A percentile compares a stretch with the other conserved stretches of the same genome.
Conservation (phyloP, 441 rosid species). For the Pelargonium citronellum region DNA sequence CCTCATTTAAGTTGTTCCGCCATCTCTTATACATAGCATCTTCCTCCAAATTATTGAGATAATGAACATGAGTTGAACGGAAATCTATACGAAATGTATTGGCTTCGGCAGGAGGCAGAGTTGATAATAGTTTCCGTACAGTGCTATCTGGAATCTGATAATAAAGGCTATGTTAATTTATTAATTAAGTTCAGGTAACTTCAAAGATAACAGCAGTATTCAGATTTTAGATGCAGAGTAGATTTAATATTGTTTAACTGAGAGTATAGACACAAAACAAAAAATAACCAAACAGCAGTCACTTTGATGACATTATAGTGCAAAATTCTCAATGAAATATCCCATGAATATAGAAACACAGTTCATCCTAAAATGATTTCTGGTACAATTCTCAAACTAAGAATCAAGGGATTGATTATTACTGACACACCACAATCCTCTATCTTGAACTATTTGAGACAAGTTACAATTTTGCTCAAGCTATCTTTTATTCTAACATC, state of each 20-base stretch:
- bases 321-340: background rate
- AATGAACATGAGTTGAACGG: conserved; percentile 90
- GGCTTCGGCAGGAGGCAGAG: conserved; percentile 68
- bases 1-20: conserved; percentile 97
- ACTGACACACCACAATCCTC: background rate
- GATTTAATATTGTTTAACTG: background rate
- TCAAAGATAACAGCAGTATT: conserved; percentile 14
- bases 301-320: background rate
- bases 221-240: background rate
- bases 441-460: background rate
- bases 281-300: background rate
- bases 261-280: background rate
- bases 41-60: conserved; percentile 95
- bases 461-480: background rate
- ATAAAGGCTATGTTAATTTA: conserved; percentile 24
- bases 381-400: background rate
- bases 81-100: conserved; percentile 78
- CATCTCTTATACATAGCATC: conserved; percentile 93
- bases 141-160: conserved; percentile 69
- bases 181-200: conserved; percentile 17
- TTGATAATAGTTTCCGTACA: conserved; percentile 59
- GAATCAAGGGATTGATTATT: background rate
- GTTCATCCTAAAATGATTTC: background rate
- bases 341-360: background rate
- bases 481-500: background rate